Percentiles rank a stretch among this genome's conserved stretches.
Conservation (phyloP, 2,329 filamentous ascomycete genomes). For the Diplodia corticola region DNA sequence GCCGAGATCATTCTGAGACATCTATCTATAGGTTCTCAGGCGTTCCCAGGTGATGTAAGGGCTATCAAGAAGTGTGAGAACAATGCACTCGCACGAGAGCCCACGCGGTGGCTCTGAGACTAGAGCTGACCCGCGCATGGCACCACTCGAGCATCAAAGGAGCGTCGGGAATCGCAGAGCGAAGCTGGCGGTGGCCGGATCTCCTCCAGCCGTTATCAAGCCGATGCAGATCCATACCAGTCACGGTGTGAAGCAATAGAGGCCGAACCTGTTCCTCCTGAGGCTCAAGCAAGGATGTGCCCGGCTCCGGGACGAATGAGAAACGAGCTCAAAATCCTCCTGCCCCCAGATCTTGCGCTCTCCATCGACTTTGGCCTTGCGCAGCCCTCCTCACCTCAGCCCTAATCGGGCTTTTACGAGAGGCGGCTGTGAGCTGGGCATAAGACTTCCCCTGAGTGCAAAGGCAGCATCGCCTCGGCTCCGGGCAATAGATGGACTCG, state of each 20-base stretch:
- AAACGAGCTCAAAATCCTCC: not conserved
- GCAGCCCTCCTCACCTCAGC: not conserved
- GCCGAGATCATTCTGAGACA: not conserved
- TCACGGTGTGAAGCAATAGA: not conserved
- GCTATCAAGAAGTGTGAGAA: not conserved
- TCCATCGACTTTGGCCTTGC: not conserved
- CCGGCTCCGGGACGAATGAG: not conserved
- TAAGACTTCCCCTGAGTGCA: not conserved
- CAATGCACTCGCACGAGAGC: not conserved
- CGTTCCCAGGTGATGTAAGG: not conserved
- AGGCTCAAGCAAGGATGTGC: not conserved
- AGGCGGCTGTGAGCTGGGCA: not conserved
- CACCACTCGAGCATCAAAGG: not conserved
- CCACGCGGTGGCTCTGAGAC: too few species aligned
- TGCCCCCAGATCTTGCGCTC: not conserved
- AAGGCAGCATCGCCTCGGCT: not conserved
- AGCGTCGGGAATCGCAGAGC: not conserved
- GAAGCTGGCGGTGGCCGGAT: not conserved
- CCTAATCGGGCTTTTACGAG: not conserved
- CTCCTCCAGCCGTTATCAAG: not conserved
- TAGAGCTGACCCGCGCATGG: not conserved
- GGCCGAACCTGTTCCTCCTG: not conserved
- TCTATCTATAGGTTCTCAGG: not conserved
- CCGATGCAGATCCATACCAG: not conserved
- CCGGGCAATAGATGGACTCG: not conserved